These are phyloP conservation scores for Gossypium australe DNA, from an alignment of 345 rosid species.

Conservation along the genomic window DNA sequence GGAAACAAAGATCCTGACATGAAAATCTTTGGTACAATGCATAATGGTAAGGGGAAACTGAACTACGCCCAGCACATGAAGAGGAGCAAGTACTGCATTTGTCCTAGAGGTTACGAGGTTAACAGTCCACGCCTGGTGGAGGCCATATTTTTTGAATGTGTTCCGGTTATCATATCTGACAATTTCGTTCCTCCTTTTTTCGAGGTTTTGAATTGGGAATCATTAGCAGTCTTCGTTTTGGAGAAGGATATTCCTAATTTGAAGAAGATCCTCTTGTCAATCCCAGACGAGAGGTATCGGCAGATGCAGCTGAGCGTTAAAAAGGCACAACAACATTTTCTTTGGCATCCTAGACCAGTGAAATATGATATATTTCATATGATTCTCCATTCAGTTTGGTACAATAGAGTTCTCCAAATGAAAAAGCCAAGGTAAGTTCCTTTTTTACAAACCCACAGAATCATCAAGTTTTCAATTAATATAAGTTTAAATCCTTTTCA, in stretches of 20 bases:
- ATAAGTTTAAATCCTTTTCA: no score
- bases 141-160: conserved; percentile 80
- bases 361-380: conserved; percentile 85
- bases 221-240: conserved; percentile 70
- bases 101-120: conserved; percentile 91
- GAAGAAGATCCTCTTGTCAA: conserved; percentile 68
- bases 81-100: conserved; percentile 93
- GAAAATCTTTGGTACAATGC: conserved; percentile 64
- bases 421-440: conserved; percentile 20
- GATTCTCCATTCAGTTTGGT: conserved; percentile 94
- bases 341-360: conserved; percentile 77
- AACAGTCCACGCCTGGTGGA: conserved; percentile 94
- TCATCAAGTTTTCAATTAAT: no score
- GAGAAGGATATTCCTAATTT: conserved; percentile 83
- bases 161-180: conserved; percentile 91
- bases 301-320: conserved; percentile 75
- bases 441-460: not conserved
- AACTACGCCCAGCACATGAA: conserved; percentile 70
- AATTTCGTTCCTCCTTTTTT: conserved; percentile 87
- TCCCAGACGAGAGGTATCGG: conserved; percentile 45
- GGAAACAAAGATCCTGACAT: conserved; percentile 78
- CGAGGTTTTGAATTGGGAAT: conserved; percentile 82
- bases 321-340: conserved; percentile 87
- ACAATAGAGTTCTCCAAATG: conserved; percentile 64
- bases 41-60: conserved; percentile 53